These are phyloP conservation scores for Boletus sp. DNA, from an alignment of 768 basidiomycete species.

Conservation along the genomic window DNA sequence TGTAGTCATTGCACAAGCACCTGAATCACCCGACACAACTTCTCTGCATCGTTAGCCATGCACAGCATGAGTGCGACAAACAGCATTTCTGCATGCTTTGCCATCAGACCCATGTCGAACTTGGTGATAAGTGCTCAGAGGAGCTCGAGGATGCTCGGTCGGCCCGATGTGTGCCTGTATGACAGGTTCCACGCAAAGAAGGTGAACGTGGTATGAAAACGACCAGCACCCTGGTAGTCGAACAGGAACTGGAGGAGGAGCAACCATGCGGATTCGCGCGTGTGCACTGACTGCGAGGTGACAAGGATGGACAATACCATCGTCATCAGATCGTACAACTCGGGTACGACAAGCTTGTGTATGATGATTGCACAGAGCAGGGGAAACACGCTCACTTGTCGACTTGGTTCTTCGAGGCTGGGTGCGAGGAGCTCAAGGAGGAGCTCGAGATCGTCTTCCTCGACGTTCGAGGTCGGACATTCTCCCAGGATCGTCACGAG, in stretches of 20 bases:
- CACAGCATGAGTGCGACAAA: slow-evolving; percentile 93
- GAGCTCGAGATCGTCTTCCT: slow-evolving; percentile 86
- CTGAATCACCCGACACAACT: slow-evolving; percentile 86
- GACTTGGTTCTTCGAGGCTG: slow-evolving; percentile 84
- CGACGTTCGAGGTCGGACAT: slow-evolving; percentile 72
- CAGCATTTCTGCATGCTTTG: slow-evolving; percentile 83
- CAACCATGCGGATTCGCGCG: slow-evolving; percentile 88
- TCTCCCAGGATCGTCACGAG: slow-evolving; percentile 90
- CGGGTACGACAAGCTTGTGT: slow-evolving; percentile 89
- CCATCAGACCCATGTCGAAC: slow-evolving; percentile 71
- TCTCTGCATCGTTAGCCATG: slow-evolving; percentile 89
- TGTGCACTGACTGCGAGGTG: slow-evolving; percentile 85
- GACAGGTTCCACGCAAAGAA: slow-evolving; percentile 92
- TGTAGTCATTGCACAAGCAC: slow-evolving; percentile 69
- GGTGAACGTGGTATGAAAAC: slow-evolving; percentile 82
- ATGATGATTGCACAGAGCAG: slow-evolving; percentile 89
- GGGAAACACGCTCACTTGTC: slow-evolving; percentile 84
- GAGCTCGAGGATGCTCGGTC: slow-evolving; percentile 91
- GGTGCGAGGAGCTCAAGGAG: slow-evolving; percentile 84
- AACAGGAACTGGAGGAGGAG: slow-evolving; percentile 91
- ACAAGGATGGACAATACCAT: slow-evolving; percentile 89
- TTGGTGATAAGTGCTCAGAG: slow-evolving; percentile 82
- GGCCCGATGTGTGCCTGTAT: slow-evolving; percentile 87
- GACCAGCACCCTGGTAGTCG: slow-evolving; percentile 94
- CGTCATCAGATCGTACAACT: slow-evolving; percentile 97